These are phyloP conservation scores for Starmerella sirachaensis DNA, from an alignment of 805 yeast species.

Conservation along the genomic window DNA sequence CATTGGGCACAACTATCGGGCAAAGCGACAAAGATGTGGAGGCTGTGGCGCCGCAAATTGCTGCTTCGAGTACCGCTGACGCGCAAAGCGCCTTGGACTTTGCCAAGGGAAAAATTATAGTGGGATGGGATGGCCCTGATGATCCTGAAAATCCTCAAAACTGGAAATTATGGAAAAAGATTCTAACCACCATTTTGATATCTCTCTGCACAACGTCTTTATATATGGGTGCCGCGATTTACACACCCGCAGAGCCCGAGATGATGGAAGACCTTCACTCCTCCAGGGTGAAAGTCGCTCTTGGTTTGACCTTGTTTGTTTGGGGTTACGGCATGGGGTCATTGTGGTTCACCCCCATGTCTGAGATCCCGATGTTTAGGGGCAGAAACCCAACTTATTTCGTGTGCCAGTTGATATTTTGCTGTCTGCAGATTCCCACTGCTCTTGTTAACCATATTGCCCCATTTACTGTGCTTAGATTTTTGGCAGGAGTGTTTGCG, in stretches of 20 bases:
- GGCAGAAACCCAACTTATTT: slow-evolving; percentile 42
- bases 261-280: slow-evolving; percentile 33
- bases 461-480: slow-evolving; percentile 39
- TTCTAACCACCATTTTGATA: slow-evolving; percentile 31
- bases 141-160: slow-evolving; percentile 38
- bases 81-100: too few species aligned
- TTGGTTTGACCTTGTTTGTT: slow-evolving; percentile 45
- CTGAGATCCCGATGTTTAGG: slow-evolving; percentile 35
- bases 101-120: slow-evolving; percentile 45
- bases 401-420: slow-evolving; percentile 36
- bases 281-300: slow-evolving; percentile 33
- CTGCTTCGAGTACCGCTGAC: too few species aligned
- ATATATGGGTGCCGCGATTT: slow-evolving; percentile 49
- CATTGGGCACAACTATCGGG: too few species aligned
- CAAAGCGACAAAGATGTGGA: too few species aligned
- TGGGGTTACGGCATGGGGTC: slow-evolving; percentile 52
- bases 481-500: slow-evolving; percentile 44
- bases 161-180: slow-evolving; percentile 39
- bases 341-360: slow-evolving; percentile 42
- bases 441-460: slow-evolving; percentile 42
- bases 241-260: slow-evolving; percentile 40
- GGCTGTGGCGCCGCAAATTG: too few species aligned
- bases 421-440: slow-evolving; percentile 43
- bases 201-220: slow-evolving; percentile 40
- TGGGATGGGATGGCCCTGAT: slow-evolving; percentile 26